phyloP scores from a whole-genome alignment of 2,329 filamentous ascomycete species.

The Colletotrichum cordylinicola region DNA sequence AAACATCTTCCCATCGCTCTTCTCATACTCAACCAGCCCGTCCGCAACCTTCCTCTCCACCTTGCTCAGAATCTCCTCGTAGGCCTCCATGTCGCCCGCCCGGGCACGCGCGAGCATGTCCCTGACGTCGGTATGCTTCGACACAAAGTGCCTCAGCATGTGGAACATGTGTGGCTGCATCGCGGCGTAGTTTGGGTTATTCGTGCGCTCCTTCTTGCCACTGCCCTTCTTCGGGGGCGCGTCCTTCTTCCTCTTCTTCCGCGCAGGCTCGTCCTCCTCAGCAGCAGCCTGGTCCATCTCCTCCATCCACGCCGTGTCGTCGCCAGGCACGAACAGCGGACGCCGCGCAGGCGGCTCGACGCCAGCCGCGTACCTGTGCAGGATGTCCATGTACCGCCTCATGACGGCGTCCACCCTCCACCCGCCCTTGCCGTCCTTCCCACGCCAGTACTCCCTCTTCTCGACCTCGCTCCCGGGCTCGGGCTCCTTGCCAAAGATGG shows the following conservation, averaged over 20 bases:
- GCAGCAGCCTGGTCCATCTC: slow-evolving; percentile 29
- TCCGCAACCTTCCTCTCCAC: slow-evolving; percentile 78
- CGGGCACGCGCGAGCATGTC: slow-evolving; percentile 78
- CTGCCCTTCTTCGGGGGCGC: slow-evolving; percentile 20
- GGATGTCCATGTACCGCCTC: slow-evolving; percentile 87
- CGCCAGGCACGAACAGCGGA: slow-evolving; percentile 75
- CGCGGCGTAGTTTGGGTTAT: slow-evolving; percentile 77
- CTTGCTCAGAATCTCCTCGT: slow-evolving; percentile 77
- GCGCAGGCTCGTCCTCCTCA: slow-evolving; percentile 52
- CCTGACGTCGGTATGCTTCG: slow-evolving; percentile 80
- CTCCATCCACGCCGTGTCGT: slow-evolving; percentile 52
- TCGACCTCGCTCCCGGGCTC: slow-evolving; percentile 58
- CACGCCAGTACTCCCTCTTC: slow-evolving; percentile 86
- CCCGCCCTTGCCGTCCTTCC: slow-evolving; percentile 78
- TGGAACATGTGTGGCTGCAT: slow-evolving; percentile 96
- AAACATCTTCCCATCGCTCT: slow-evolving; percentile 54
- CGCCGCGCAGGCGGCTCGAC: slow-evolving; percentile 68
- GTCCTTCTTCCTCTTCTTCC: slow-evolving; percentile 56
- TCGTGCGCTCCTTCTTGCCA: slow-evolving; percentile 45
- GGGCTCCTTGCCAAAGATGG: slow-evolving; percentile 78
- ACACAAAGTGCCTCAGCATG: slow-evolving; percentile 82
- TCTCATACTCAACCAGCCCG: slow-evolving; percentile 73
- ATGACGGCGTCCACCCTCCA: slow-evolving; percentile 89
- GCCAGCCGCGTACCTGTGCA: slow-evolving; percentile 78
- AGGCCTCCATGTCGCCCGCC: slow-evolving; percentile 75